Percentiles rank a stretch among this genome's conserved stretches.
Evolutionary conservation across 805 yeast genomes (phyloP).

Genomic region (Metschnikowia baotianmanensis): DNA sequence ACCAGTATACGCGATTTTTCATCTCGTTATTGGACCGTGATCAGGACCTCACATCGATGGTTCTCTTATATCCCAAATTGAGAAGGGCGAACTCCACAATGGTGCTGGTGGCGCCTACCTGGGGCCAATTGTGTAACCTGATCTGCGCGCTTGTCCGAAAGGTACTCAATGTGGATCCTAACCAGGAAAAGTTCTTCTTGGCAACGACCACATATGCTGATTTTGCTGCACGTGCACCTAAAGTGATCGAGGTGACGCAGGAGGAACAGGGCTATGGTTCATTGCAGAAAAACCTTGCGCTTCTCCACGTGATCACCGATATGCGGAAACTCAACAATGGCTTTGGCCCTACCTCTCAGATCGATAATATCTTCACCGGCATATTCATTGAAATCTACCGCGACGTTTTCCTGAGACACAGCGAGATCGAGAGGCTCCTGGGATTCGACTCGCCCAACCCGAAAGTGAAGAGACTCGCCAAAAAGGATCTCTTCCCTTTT

Average conservation of each 20-base stretch:
- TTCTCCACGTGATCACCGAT: constrained; percentile 53
- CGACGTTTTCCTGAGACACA: neutral
- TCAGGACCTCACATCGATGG: constrained; percentile 57
- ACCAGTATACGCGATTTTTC: constrained; percentile 63
- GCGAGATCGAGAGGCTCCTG: neutral
- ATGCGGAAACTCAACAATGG: constrained; percentile 75
- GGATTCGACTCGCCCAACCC: constrained; percentile 30
- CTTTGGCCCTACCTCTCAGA: constrained; percentile 69
- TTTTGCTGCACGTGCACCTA: constrained; percentile 24
- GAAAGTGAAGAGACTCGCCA: constrained; percentile 38
- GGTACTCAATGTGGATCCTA: constrained; percentile 39
- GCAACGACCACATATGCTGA: constrained; percentile 2
- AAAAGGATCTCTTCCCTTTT: constrained; percentile 41
- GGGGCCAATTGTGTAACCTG: constrained; percentile 60
- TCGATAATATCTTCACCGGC: constrained; percentile 71
- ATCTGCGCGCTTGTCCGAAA: constrained; percentile 52
- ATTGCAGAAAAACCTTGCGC: constrained; percentile 35
- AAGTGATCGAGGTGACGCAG: constrained; percentile 25
- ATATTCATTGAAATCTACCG: constrained; percentile 52
- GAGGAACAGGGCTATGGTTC: constrained; percentile 33
- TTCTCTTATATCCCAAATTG: constrained; percentile 65
- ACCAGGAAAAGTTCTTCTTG: constrained; percentile 51
- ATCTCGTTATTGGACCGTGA: constrained; percentile 52
- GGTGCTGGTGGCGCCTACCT: constrained; percentile 58
- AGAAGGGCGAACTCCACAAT: constrained; percentile 76